Conservation (phyloP, 345 rosid genomes). For the Salix purpurea region DNA sequence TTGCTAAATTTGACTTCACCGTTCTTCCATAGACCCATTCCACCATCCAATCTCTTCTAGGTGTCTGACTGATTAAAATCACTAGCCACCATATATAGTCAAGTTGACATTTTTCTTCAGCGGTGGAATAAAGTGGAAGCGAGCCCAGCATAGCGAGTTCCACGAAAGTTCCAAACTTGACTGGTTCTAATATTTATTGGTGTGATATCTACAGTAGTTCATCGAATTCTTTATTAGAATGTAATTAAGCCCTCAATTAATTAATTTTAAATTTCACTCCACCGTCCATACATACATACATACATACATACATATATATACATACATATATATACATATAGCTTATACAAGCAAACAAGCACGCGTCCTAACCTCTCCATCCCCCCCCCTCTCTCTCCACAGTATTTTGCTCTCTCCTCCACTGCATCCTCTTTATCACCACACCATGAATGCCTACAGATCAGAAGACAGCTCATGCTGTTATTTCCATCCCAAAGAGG, state of each 20-base stretch:
- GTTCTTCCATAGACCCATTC: constrained; percentile 1
- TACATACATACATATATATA: not conserved
- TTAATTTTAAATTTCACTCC: not conserved
- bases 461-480: constrained; percentile 52
- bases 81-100: not conserved
- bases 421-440: not conserved
- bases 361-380: not conserved
- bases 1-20: constrained; percentile 21
- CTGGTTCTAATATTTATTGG: not conserved
- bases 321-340: not conserved
- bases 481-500: constrained; percentile 72
- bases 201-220: constrained; percentile 9
- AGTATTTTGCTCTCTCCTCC: not conserved
- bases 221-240: not conserved
- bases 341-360: not conserved
- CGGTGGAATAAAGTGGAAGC: not conserved
- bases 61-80: not conserved
- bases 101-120: not conserved
- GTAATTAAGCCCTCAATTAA: not conserved
- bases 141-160: not conserved
- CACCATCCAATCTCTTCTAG: not conserved
- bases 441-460: constrained; percentile 52
- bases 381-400: not conserved
- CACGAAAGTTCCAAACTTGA: not conserved
- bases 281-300: not conserved